phyloP scores from a whole-genome alignment of 2,329 filamentous ascomycete genomes.

The Nothopassalora personata region DNA sequence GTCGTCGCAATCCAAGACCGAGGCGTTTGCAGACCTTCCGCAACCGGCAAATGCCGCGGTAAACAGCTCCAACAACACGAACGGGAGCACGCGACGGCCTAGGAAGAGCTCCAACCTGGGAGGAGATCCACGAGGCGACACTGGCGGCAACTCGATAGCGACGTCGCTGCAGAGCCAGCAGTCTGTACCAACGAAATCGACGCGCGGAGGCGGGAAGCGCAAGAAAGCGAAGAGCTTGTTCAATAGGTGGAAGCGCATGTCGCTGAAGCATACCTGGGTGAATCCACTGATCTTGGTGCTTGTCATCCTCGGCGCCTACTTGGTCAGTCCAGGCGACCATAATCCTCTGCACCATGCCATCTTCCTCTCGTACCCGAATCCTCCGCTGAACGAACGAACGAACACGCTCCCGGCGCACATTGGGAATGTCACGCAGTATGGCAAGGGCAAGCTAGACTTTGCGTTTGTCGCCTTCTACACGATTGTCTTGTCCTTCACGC shows the following conservation, averaged over 20 bases:
- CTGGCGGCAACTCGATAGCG: slow-evolving; percentile 46
- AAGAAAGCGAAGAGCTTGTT: slow-evolving; percentile 42
- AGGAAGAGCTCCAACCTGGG: slow-evolving; percentile 40
- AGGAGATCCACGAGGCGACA: slow-evolving; percentile 50
- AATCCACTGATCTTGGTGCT: slow-evolving; percentile 64
- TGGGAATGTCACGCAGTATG: slow-evolving; percentile 58
- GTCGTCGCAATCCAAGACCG: slow-evolving; percentile 11
- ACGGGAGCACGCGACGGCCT: slow-evolving; percentile 12
- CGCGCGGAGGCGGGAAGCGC: slow-evolving; percentile 40
- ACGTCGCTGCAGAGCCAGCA: slow-evolving; percentile 30
- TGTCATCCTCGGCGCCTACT: slow-evolving; percentile 62
- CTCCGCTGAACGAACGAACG: slow-evolving; percentile 29
- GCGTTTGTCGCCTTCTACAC: slow-evolving; percentile 87
- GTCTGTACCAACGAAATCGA: slow-evolving; percentile 16
- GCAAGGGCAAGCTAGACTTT: slow-evolving; percentile 81
- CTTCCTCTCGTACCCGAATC: slow-evolving; percentile 80
- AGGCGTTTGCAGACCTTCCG: slow-evolving; percentile 14
- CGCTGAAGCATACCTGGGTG: slow-evolving; percentile 55
- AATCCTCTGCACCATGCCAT: slow-evolving; percentile 78
- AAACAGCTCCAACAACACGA: slow-evolving; percentile 10
- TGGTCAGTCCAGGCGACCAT: slow-evolving; percentile 66
- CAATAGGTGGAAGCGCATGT: slow-evolving; percentile 42
- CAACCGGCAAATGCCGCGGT: neutral
- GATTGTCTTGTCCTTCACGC: slow-evolving; percentile 83
- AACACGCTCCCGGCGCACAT: slow-evolving; percentile 43